phyloP scores from a whole-genome alignment of 1,284 basidiomycete genomes.

The Malassezia sp. region DNA sequence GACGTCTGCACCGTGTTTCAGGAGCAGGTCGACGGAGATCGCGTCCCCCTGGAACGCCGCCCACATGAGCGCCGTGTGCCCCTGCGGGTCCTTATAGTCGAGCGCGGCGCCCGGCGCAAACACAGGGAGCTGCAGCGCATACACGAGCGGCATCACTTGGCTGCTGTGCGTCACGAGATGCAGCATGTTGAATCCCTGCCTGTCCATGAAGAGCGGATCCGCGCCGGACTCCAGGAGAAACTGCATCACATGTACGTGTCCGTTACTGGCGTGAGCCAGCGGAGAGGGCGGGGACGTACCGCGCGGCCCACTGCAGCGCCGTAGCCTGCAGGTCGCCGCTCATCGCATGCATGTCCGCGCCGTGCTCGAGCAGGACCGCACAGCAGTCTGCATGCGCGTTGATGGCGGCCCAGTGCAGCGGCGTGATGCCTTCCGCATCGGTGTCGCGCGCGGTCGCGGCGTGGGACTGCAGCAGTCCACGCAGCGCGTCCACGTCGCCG shows the following conservation, averaged over 20 bases:
- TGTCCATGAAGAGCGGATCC: conserved; percentile 79
- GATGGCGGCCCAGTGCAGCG: conserved; percentile 93
- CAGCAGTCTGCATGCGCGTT: conserved; percentile 58
- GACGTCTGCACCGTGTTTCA: conserved; percentile 74
- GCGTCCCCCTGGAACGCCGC: conserved; percentile 97
- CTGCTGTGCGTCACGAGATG: conserved; percentile 91
- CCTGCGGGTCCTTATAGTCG: conserved; percentile 59
- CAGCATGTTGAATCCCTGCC: conserved; percentile 90
- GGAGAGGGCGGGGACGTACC: too few relatives aligned
- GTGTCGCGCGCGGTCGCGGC: conserved; percentile 64
- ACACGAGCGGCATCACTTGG: conserved; percentile 82
- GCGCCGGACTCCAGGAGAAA: conserved; percentile 76
- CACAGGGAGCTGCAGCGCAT: conserved; percentile 70
- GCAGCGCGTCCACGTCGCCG: conserved; percentile 64
- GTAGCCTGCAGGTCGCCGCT: conserved; percentile 93
- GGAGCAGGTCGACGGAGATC: conserved; percentile 76
- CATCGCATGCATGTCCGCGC: conserved; percentile 85
- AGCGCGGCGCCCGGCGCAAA: conserved; percentile 21
- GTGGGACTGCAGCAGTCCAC: conserved; percentile 62
- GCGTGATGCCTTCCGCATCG: conserved; percentile 82
- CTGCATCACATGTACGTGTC: conserved; percentile 87
- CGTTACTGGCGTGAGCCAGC: too few relatives aligned
- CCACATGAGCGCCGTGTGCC: conserved; percentile 96
- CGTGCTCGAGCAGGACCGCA: conserved; percentile 62
- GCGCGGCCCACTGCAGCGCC: conserved; percentile 92